These are phyloP conservation scores for Aspergillus fischeri DNA, from an alignment of 2,329 filamentous ascomycete genomes.

Conservation along the genomic window DNA sequence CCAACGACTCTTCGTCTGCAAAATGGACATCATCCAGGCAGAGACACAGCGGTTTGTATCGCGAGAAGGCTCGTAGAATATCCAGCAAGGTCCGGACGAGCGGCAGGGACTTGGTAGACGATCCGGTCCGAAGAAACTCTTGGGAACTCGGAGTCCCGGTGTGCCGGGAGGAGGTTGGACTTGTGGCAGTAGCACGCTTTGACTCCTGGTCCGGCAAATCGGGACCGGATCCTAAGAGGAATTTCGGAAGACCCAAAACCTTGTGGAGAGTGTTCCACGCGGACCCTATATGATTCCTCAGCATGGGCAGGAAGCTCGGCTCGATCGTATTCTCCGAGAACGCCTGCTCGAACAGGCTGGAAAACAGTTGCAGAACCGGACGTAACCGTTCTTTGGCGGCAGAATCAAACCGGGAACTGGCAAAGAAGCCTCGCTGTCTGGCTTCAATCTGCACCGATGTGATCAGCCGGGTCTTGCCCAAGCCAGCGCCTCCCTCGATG, in stretches of 20 bases:
- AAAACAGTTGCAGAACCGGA: too few relatives aligned
- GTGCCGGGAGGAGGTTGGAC: too few relatives aligned
- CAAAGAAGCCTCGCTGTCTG: slow-evolving; percentile 57
- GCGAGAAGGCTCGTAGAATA: slow-evolving; percentile 73
- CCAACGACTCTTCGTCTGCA: slow-evolving; percentile 80
- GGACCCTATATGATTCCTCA: slow-evolving; percentile 56
- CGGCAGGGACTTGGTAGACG: slow-evolving; percentile 54
- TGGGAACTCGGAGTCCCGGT: slow-evolving; percentile 22
- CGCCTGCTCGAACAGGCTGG: too few relatives aligned
- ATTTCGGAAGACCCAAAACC: slow-evolving; percentile 53
- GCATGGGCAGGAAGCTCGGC: slow-evolving; percentile 55
- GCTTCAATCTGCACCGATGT: slow-evolving; percentile 55
- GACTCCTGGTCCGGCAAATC: too few relatives aligned
- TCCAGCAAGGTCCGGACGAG: slow-evolving; percentile 87
- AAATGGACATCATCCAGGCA: slow-evolving; percentile 87
- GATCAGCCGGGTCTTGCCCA: slow-evolving; percentile 59
- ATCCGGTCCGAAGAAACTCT: slow-evolving; percentile 39
- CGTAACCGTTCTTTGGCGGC: slow-evolving; percentile 27
- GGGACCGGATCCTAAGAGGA: too few relatives aligned
- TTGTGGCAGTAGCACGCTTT: too few relatives aligned
- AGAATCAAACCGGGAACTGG: slow-evolving; percentile 57
- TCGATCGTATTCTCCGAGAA: slow-evolving; percentile 50
- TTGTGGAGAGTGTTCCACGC: slow-evolving; percentile 56
- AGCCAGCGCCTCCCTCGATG: slow-evolving; percentile 55
- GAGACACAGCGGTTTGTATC: slow-evolving; percentile 82